Base-by-base conservation (phyloP, 1,139 yeast species). In the Protomyces gravidus region DNA sequence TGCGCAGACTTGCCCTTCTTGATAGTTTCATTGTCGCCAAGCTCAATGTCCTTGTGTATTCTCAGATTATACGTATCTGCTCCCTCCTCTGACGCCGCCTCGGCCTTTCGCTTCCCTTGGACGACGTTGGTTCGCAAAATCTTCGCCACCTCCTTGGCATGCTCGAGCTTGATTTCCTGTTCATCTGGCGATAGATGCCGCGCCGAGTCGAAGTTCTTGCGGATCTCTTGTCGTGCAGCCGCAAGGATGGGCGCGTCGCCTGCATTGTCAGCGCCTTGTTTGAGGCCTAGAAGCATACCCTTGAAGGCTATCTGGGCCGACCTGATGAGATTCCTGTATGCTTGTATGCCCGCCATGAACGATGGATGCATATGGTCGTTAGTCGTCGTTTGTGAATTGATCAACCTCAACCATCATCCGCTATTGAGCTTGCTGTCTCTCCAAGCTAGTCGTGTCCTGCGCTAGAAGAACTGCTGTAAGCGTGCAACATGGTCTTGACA, bases 21-120 rank as follows among this genome's bases (percentile, higher is more conserved):
- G 61, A 82, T 73, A 49, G 77, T 73, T 19, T 83, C 95, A 70
- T 92, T 92, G 69, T 89, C 96, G 13, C 97, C 97, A 58, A 90
- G 76, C 71, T 92, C 97, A 0, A 95, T 87, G 56, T 85, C 81
- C 57, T 81, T 75, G 69, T 89, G 96, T 67, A 92, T 84, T 65
- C 85, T 84, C 67, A 89, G 75, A 61, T 74, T 50, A 15, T 53
- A 52, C 5, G 58, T 62, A 21, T 45, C 63, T 19, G 45, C 45
- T 6, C 28, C 36, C 11, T 28, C 78, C 5, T 73, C 75, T 17
- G 45, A 45, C 9, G 33, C 36, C 11, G 45, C 78, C 5, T 73
- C 76, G 4, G 36, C 36, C 55, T 78, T 78, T 67, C 75, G 78
- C 60, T 73, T 76, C 3, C 96, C 98, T 72, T 92, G 98, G 1